These are phyloP conservation scores for Cordyceps cateniannulata DNA, from an alignment of 2,329 filamentous ascomycete genomes.

Conservation along the genomic window DNA sequence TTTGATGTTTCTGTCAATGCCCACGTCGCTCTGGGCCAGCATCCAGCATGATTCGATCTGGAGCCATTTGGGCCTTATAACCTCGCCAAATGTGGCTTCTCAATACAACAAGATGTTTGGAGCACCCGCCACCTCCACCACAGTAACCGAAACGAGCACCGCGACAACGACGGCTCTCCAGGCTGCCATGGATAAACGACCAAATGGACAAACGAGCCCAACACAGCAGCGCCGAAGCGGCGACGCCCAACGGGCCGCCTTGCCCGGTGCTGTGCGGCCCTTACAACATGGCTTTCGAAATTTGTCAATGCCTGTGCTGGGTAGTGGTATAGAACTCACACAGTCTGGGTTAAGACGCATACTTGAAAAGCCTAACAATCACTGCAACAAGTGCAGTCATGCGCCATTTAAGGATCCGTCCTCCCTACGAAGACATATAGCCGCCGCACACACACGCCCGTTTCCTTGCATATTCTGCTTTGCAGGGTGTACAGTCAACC, in stretches of 20 bases:
- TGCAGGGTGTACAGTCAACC: conserved; percentile 76
- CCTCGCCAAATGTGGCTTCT: too few species aligned
- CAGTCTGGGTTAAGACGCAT: conserved; percentile 40
- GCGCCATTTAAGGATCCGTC: conserved; percentile 61
- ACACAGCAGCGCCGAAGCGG: too few species aligned
- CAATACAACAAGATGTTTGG: conserved; percentile 44
- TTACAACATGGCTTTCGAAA: not conserved
- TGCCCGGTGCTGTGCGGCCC: not conserved
- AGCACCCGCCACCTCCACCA: conserved; percentile 11
- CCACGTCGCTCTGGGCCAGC: too few species aligned
- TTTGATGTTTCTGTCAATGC: too few species aligned
- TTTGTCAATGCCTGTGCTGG: not conserved
- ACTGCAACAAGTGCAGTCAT: conserved; percentile 55
- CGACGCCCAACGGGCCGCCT: conserved; percentile 23
- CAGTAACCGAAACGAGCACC: not conserved
- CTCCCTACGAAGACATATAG: conserved; percentile 59
- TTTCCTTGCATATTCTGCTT: conserved; percentile 83
- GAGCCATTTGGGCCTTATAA: too few species aligned
- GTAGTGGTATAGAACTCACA: conserved; percentile 26
- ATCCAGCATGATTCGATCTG: too few species aligned
- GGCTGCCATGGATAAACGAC: not conserved
- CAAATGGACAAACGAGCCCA: conserved; percentile 21
- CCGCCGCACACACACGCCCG: conserved; percentile 60
- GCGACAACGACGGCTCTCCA: not conserved
- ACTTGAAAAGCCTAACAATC: conserved; percentile 52